These are phyloP conservation scores for Scheffersomyces segobiensis DNA, from an alignment of 1,139 yeast species.

Conservation along the genomic window DNA sequence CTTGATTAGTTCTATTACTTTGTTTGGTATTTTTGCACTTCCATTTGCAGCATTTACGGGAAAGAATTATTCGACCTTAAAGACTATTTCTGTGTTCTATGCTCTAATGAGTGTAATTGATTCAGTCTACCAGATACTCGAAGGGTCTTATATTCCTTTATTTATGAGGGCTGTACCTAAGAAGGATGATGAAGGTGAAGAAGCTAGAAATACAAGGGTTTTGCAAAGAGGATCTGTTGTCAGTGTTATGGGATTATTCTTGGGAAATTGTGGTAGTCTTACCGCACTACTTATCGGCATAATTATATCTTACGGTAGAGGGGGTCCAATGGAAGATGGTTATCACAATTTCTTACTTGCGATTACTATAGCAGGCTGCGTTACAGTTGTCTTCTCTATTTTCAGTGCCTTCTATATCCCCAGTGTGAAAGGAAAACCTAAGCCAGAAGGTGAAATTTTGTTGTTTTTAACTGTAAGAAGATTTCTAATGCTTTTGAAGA, in stretches of 20 bases:
- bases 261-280: constrained; percentile 43
- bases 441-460: constrained; percentile 25
- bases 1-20: constrained; percentile 28
- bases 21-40: constrained; percentile 37
- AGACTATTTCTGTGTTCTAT: constrained; percentile 31
- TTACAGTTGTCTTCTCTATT: constrained; percentile 30
- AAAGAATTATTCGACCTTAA: constrained; percentile 22
- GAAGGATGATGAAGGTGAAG: constrained; percentile 21
- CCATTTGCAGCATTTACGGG: constrained; percentile 39
- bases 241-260: constrained; percentile 40
- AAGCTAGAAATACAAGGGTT: constrained; percentile 23
- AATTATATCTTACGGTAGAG: constrained; percentile 34
- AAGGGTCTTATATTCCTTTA: constrained; percentile 45
- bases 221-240: constrained; percentile 37
- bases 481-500: constrained; percentile 21
- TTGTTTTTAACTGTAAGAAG: constrained; percentile 28
- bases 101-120: constrained; percentile 30
- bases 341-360: constrained; percentile 40
- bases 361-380: constrained; percentile 42
- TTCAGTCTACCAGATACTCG: constrained; percentile 39
- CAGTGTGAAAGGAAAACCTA: constrained; percentile 26
- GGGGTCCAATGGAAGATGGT: constrained; percentile 28
- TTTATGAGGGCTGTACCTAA: constrained; percentile 37
- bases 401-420: constrained; percentile 34
- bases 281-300: constrained; percentile 41